Evolutionary conservation across 176 grass and related monocot genomes (phyloP).

Genomic region (Carex scoparia): DNA sequence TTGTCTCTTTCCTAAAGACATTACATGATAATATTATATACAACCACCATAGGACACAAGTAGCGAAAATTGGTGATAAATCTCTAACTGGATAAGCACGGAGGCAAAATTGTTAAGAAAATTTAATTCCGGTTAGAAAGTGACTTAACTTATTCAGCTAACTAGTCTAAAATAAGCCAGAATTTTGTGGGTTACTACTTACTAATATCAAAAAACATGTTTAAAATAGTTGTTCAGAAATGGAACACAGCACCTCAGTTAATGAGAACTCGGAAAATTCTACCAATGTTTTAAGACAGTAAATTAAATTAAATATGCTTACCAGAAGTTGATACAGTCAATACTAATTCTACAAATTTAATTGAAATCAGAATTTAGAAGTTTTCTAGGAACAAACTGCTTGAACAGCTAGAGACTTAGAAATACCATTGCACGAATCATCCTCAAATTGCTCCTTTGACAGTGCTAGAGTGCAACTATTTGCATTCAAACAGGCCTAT

Average conservation of each 20-base stretch:
- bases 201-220: neutral
- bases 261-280: neutral
- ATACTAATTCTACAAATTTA: neutral
- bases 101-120: neutral
- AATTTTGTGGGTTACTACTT: neutral
- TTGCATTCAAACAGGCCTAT: constrained; percentile 62
- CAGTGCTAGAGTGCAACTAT: constrained; percentile 50
- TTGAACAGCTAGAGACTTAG: constrained; percentile 71
- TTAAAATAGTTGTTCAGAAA: neutral
- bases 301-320: neutral
- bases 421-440: constrained; percentile 57
- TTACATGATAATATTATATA: neutral
- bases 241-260: neutral
- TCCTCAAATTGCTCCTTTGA: constrained; percentile 46
- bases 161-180: neutral
- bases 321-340: neutral
- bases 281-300: neutral
- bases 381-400: constrained; percentile 50
- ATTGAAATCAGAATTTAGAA: constrained; percentile 12
- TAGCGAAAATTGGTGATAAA: neutral
- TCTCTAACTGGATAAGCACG: constrained; percentile 3
- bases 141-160: neutral
- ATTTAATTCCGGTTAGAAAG: neutral
- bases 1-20: constrained; percentile 25
- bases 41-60: constrained; percentile 19